phyloP scores from a whole-genome alignment of 2,329 filamentous ascomycete genomes.

The Dothistroma pini region DNA sequence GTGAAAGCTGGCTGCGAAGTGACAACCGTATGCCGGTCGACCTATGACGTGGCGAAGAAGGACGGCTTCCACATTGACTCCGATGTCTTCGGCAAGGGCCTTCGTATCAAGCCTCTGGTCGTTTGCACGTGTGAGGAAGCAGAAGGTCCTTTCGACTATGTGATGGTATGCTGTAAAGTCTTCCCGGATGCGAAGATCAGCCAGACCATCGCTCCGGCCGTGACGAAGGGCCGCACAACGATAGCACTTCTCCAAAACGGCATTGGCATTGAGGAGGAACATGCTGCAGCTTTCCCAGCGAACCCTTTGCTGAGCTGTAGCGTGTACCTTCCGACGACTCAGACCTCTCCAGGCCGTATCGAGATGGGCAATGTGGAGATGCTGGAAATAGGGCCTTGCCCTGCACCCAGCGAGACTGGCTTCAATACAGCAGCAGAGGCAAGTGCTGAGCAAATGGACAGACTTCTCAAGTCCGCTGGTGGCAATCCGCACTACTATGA shows the following conservation, averaged over 20 bases:
- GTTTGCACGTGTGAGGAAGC: slow-evolving; percentile 38
- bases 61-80: slow-evolving; percentile 44
- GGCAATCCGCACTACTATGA: slow-evolving; percentile 49
- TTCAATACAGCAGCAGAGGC: not conserved
- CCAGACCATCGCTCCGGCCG: slow-evolving; percentile 39
- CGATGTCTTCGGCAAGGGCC: slow-evolving; percentile 35
- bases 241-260: slow-evolving; percentile 62
- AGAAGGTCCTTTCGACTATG: slow-evolving; percentile 42
- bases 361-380: slow-evolving; percentile 46
- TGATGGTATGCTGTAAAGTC: slow-evolving; percentile 48
- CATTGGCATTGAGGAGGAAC: slow-evolving; percentile 57
- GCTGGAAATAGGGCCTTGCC: slow-evolving; percentile 52
- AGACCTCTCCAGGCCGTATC: slow-evolving; percentile 49
- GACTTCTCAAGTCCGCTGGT: slow-evolving; percentile 38
- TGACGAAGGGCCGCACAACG: slow-evolving; percentile 43
- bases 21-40: slow-evolving; percentile 46
- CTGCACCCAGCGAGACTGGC: slow-evolving; percentile 24
- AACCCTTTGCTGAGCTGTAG: slow-evolving; percentile 56
- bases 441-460: slow-evolving; percentile 29
- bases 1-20: slow-evolving; percentile 37
- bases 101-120: slow-evolving; percentile 37
- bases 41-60: slow-evolving; percentile 41
- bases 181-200: slow-evolving; percentile 39
- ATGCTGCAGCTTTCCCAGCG: slow-evolving; percentile 46
- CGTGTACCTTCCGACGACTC: slow-evolving; percentile 52